Evolutionary conservation across 495 filamentous ascomycete genomes (phyloP), one percentile per base, ranked within the genome.

Genomic region (Talaromyces adpressus): DNA sequence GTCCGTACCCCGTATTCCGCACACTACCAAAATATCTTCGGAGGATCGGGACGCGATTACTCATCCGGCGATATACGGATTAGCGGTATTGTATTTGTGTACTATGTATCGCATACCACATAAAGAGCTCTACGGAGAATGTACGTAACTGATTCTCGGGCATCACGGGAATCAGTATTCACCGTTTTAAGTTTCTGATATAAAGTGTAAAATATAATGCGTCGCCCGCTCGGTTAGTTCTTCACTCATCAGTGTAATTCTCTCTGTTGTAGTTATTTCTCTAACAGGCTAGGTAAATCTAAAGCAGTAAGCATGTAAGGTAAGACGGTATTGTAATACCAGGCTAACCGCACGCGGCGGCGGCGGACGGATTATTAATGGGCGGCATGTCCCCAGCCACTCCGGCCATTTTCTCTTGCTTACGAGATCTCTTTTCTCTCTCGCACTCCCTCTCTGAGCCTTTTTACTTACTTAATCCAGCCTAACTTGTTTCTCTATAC

Each of bases 401-500:
- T 52, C 59, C 23, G 56, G 36, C 51, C 39, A 61, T 30, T 29
- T 20, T 30, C 57, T 45, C 64, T 41, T 70, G 70, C 70, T 73
- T 73, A 73, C 71, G 71, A 72, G 66, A 73, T 70, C 68, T 60
- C 52, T 59, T 64, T 63, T 63, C 65, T 52, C 47, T 62, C 39
- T 32, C 16, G 7, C 41, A 22, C 4, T 5, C n/a, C 6, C 23
- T 14, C 51, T 57, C n/a, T 2, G 27, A 2, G 27, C 27, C 5
- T 49, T 8, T 5, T 54, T 18, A 53, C 49, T 63, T 54, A 34
- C 62, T 53, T 30, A 27, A 53, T 62, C 61, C 34, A 45, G 58
- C 18, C 22, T 47, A 47, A 53, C 57, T 18, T 20, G 29, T 34
- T 41, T 61, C 59, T 53, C 59, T 53, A 64, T 54, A 63, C 65